These are phyloP conservation scores for Cenchrus americanus DNA, from an alignment of 176 grass and related monocot genomes.

Conservation along the genomic window DNA sequence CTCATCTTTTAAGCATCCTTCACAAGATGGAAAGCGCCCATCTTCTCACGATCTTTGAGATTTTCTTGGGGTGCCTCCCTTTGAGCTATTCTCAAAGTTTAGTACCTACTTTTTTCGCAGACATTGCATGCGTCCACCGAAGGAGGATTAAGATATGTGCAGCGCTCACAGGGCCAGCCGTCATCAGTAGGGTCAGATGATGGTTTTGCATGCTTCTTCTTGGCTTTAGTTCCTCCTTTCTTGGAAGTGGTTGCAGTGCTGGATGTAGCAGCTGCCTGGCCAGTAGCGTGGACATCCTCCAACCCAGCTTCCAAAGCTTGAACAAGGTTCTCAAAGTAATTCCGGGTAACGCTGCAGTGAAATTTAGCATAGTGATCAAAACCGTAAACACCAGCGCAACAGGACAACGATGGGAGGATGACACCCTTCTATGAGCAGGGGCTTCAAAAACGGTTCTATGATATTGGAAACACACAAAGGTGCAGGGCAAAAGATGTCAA, in stretches of 20 bases:
- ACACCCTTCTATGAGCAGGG: not conserved
- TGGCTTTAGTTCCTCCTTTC: constrained; percentile 52
- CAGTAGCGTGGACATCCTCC: constrained; percentile 62
- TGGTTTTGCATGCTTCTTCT: constrained; percentile 51
- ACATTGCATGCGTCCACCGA: constrained; percentile 40
- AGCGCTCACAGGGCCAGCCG: constrained; percentile 65
- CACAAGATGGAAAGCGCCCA: not conserved
- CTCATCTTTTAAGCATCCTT: not conserved
- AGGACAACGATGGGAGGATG: not conserved
- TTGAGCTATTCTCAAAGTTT: not conserved
- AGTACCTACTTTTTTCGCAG: constrained; percentile 44
- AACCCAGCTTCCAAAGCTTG: constrained; percentile 79
- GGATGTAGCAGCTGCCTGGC: constrained; percentile 44
- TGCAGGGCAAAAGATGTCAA: not conserved
- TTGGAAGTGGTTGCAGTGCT: constrained; percentile 51
- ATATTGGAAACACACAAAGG: not conserved
- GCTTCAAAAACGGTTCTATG: not conserved
- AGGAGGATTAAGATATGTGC: constrained; percentile 58
- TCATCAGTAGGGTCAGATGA: constrained; percentile 46
- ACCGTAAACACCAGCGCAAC: not conserved
- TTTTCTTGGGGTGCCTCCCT: constrained; percentile 25
- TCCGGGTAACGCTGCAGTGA: constrained; percentile 67
- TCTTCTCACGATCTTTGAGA: constrained; percentile 12
- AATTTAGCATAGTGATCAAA: constrained; percentile 4
- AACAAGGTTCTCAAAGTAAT: constrained; percentile 97